Evolutionary conservation across 1,284 basidiomycete species (phyloP).

Genomic region (Cerioporus squamosus): DNA sequence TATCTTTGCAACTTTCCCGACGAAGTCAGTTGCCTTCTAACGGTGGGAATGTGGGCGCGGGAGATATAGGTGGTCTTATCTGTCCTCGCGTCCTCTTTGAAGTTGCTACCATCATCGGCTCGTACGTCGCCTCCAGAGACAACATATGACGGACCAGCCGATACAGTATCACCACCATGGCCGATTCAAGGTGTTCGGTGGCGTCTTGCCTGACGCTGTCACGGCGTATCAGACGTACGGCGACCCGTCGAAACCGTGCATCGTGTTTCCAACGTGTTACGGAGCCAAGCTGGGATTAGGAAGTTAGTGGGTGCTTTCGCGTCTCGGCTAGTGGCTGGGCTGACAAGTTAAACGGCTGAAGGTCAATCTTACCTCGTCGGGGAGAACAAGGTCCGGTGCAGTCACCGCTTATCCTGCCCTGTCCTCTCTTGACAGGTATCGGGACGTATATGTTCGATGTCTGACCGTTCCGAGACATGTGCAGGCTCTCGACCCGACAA

Average conservation of each 20-base stretch:
- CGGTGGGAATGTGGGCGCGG: too few species aligned
- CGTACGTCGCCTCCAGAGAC: neutral
- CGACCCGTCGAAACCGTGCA: constrained; percentile 40
- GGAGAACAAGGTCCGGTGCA: constrained; percentile 18
- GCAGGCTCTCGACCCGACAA: constrained; percentile 31
- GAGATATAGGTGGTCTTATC: too few species aligned
- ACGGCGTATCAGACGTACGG: constrained; percentile 45
- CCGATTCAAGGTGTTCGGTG: constrained; percentile 40
- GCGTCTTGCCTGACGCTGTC: constrained; percentile 41
- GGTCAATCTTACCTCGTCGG: constrained; percentile 25
- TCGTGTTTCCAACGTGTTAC: constrained; percentile 46
- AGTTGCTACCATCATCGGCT: neutral
- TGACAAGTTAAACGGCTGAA: constrained; percentile 2
- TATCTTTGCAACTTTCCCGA: neutral
- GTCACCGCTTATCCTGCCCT: too few species aligned
- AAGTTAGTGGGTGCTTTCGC: constrained; percentile 30
- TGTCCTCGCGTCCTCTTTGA: neutral
- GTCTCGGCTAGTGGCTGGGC: neutral
- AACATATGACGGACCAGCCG: neutral
- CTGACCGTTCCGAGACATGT: neutral
- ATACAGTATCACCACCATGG: constrained; percentile 37
- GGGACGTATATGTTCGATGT: too few species aligned
- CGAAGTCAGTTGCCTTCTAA: neutral
- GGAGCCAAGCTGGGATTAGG: constrained; percentile 39
- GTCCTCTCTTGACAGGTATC: neutral